Evolutionary conservation across 805 yeast genomes (phyloP).

Genomic region (Zygoascus flipseniorum): DNA sequence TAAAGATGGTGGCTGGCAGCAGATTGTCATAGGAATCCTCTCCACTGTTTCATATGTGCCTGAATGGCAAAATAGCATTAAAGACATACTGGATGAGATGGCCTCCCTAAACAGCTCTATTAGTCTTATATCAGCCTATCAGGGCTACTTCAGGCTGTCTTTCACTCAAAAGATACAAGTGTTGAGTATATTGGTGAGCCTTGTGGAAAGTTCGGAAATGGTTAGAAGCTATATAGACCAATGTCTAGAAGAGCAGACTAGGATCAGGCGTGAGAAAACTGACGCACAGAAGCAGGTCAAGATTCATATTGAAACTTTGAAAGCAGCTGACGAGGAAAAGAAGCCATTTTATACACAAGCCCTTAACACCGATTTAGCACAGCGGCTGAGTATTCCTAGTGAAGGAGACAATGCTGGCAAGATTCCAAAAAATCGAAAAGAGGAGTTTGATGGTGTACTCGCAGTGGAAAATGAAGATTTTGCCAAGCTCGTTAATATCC

Average conservation of each 20-base stretch:
- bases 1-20: slow-evolving; percentile 80
- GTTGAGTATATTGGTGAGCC: slow-evolving; percentile 53
- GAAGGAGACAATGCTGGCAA: neutral
- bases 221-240: slow-evolving; percentile 60
- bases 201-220: slow-evolving; percentile 48
- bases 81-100: slow-evolving; percentile 40
- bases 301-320: slow-evolving; percentile 42
- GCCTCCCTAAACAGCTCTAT: slow-evolving; percentile 46
- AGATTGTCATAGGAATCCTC: slow-evolving; percentile 64
- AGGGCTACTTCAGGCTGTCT: slow-evolving; percentile 49
- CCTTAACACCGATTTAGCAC: neutral
- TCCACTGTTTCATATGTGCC: slow-evolving; percentile 51
- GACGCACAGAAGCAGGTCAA: slow-evolving; percentile 59
- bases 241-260: slow-evolving; percentile 55
- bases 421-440: neutral
- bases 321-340: slow-evolving; percentile 35
- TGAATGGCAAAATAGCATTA: slow-evolving; percentile 42
- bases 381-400: neutral
- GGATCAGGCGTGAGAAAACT: slow-evolving; percentile 54
- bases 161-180: slow-evolving; percentile 47
- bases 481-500: slow-evolving; percentile 6
- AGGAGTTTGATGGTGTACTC: neutral
- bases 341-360: slow-evolving; percentile 22
- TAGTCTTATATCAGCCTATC: slow-evolving; percentile 40
- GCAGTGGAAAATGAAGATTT: slow-evolving; percentile 3